Base-by-base conservation (phyloP, 1,139 yeast species). In the Kodamaea arcana region DNA sequence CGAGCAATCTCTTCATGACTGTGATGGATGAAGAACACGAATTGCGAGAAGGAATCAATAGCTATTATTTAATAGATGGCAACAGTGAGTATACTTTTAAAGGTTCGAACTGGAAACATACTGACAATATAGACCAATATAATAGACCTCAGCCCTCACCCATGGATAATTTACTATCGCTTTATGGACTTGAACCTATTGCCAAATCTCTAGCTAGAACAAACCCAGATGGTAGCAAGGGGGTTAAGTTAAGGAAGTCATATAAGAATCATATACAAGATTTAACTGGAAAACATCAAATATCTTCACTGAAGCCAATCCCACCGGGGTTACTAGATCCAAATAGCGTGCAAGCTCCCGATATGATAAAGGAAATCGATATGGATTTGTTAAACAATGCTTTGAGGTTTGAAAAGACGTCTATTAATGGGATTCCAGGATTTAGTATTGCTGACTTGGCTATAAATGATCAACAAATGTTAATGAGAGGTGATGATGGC, bases 241-340 rank as follows among this genome's bases (percentile, higher is more conserved):
- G 95, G 33, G 88, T 87, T 27, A 92, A 92, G 61, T 71, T 92
- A 36, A 73, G 98, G 49, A 92, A 92, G 59, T 86, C 96, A 0
- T 92, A 90, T 62, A 92, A 90, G 58, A 88, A 88, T 46, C 97
- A 90, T 53, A 83, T 92, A 13, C 71, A 74, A 24, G 97, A 90
- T 48, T 65, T 92, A 24, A 85, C 96, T 0, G 97, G 97, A 1
- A 81, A 80, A 51, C 86, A 82, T 48, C 71, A 67, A 32, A 77
- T 81, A 29, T 82, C 86, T 12, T 68, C 65, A 1, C 70, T 69
- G 29, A 65, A 77, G 51, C 72, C 83, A 34, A 58, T 79, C 37
- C 65, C 84, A 39, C 64, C 79, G 13, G 66, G 72, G 3, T 63
- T 75, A 17, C 60, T 75, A 37, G 78, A 75, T 57, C 72, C 81